Evolutionary conservation across 345 rosid species (phyloP), one percentile per base, ranked within the genome.

Genomic region (Eutrema heterophyllum): DNA sequence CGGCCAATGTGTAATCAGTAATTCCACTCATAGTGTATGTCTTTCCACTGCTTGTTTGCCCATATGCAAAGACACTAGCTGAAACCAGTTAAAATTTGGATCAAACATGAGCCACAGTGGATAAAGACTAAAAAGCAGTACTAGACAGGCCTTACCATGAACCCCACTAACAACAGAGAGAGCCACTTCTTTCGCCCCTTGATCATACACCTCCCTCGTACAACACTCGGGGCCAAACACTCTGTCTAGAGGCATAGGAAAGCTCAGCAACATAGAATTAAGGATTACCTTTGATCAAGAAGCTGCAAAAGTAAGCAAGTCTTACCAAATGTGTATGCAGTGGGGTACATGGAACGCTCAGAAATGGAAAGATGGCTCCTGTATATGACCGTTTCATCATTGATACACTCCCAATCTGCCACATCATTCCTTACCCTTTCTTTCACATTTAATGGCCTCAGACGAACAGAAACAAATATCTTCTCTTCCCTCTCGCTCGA

Each of bases 31-130:
- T 94, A 24, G 97, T 94, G 80, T 84, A 94, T 3, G 96, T 94
- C 82, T 94, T 91, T 78, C 98, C 98, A 61, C 97, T 88, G 73
- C 97, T 94, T 61, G 97, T 94, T 88, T 94, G 98, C 74, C 98
- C 98, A 75, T 94, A 94, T 39, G 97, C 97, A 79, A 94, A 94
- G 72, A 89, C 88, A 76, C 97, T 91, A 13, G 97, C 98, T 94
- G 86, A 72, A 84, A 76, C 71, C 74, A 35, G 33, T 40, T 74
- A 49, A 56, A 64, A 49, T 21, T 18, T 48, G 53, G 36, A 40
- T 72, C 33, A 43, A 72, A 60, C 24, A 52, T 61, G 21, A 39
- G 50, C 36, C 67, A 36, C 39, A 55, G 13, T 13, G 21, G 52
- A 44, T 52, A 41, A 54, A 60, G 66, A 76, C 82, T 86, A 61